Evolutionary conservation across 2,329 filamentous ascomycete species (phyloP).

Genomic region (Verticillium tricorpus): DNA sequence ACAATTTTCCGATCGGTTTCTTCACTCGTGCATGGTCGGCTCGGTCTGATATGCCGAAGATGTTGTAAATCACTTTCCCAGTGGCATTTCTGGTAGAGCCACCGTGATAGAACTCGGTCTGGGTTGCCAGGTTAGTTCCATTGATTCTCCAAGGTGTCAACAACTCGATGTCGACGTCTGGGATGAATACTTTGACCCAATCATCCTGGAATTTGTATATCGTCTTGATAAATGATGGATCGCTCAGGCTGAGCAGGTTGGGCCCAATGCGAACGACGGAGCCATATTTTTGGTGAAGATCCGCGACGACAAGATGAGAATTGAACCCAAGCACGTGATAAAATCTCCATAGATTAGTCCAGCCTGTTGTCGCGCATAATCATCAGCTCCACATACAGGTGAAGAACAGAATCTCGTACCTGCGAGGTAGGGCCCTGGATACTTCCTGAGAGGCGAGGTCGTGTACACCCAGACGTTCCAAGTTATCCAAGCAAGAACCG

Average conservation of each 20-base stretch:
- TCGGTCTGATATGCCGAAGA: slow-evolving; percentile 30
- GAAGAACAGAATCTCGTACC: slow-evolving; percentile 13
- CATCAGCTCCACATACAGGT: neutral
- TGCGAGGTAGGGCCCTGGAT: slow-evolving; percentile 26
- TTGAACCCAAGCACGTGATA: neutral
- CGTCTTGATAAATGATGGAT: neutral
- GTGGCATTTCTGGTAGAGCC: slow-evolving; percentile 24
- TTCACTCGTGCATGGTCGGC: slow-evolving; percentile 27
- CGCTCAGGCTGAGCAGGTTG: slow-evolving; percentile 16
- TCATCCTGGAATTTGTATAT: neutral
- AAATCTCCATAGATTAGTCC: slow-evolving; percentile 1
- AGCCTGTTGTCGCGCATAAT: neutral
- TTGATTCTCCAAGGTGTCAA: neutral
- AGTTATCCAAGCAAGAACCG: neutral
- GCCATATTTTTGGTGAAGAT: slow-evolving; percentile 30
- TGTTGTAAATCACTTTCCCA: slow-evolving; percentile 29
- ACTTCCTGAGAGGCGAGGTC: slow-evolving; percentile 21
- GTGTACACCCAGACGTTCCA: neutral
- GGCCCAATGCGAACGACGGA: slow-evolving; percentile 27
- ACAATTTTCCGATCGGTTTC: slow-evolving; percentile 30
- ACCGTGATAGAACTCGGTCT: slow-evolving; percentile 32
- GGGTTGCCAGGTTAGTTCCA: neutral
- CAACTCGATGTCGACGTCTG: too few relatives aligned
- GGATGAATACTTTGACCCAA: neutral
- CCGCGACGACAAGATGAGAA: neutral